These are phyloP conservation scores for Xylariomycetidae sp. DNA, from an alignment of 2,329 filamentous ascomycete species.

Conservation along the genomic window DNA sequence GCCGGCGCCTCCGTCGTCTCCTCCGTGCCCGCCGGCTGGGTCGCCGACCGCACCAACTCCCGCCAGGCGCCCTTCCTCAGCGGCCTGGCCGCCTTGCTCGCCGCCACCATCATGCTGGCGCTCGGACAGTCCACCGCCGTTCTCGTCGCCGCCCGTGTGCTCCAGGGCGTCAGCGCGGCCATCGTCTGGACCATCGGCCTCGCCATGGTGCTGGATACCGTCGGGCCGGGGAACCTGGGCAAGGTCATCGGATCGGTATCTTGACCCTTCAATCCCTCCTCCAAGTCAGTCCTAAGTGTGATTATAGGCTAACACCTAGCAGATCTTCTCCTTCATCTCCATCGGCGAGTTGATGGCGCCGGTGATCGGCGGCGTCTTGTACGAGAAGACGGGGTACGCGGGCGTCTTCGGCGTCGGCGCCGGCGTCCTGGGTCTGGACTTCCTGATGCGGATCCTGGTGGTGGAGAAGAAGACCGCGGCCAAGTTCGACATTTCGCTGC, in stretches of 20 bases:
- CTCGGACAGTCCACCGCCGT: slow-evolving; percentile 40
- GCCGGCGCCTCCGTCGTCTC: slow-evolving; percentile 46
- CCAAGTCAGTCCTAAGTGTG: background rate
- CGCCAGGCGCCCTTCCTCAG: slow-evolving; percentile 52
- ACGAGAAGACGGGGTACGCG: slow-evolving; percentile 49
- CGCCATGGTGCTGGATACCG: slow-evolving; percentile 53
- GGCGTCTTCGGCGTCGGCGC: slow-evolving; percentile 54
- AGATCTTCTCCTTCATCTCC: slow-evolving; percentile 54
- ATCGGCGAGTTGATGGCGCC: slow-evolving; percentile 52
- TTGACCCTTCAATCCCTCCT: background rate
- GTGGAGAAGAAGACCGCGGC: slow-evolving; percentile 57
- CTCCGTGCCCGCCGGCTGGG: slow-evolving; percentile 44
- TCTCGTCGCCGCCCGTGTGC: slow-evolving; percentile 44
- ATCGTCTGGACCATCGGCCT: slow-evolving; percentile 51
- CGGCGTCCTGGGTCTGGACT: slow-evolving; percentile 49
- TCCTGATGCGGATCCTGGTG: slow-evolving; percentile 52
- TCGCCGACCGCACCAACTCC: slow-evolving; percentile 47
- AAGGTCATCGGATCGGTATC: slow-evolving; percentile 52
- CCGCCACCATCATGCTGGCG: slow-evolving; percentile 50
- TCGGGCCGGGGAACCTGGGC: slow-evolving; percentile 47
- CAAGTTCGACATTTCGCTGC: slow-evolving; percentile 29
- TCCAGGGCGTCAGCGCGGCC: slow-evolving; percentile 52
- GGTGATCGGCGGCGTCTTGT: slow-evolving; percentile 53
- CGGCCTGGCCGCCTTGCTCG: slow-evolving; percentile 45
- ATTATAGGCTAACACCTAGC: background rate